Evolutionary conservation across 352 stramenopile species (phyloP).

Genomic region (Plasmopara viticola): DNA sequence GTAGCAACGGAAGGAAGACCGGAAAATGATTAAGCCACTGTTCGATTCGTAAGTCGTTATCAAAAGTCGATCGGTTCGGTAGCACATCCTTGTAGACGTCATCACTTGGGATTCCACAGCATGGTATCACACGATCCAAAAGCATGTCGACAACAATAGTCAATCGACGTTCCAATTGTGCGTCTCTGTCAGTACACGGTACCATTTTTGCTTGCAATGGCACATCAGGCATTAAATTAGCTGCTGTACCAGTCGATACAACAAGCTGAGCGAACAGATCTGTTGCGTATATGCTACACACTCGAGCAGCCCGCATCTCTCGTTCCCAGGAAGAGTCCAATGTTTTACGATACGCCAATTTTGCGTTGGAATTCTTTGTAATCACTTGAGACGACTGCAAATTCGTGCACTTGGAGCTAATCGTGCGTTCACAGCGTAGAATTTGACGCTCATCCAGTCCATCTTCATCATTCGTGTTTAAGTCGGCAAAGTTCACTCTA

Average conservation of each 20-base stretch:
- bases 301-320: slow-evolving; percentile 56
- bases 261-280: slow-evolving; percentile 51
- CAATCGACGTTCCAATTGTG: slow-evolving; percentile 40
- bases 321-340: slow-evolving; percentile 61
- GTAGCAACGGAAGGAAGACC: slow-evolving; percentile 56
- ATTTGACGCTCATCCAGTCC: slow-evolving; percentile 30
- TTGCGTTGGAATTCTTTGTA: slow-evolving; percentile 43
- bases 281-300: slow-evolving; percentile 49
- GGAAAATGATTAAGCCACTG: slow-evolving; percentile 83
- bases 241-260: slow-evolving; percentile 13
- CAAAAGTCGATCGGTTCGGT: slow-evolving; percentile 75
- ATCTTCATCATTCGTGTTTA: slow-evolving; percentile 2
- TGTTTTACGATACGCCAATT: slow-evolving; percentile 63
- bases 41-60: slow-evolving; percentile 74
- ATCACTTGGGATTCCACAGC: slow-evolving; percentile 68
- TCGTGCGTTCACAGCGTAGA: slow-evolving; percentile 68
- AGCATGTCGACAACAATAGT: slow-evolving; percentile 62
- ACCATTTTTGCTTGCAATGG: slow-evolving; percentile 2
- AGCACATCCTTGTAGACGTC: slow-evolving; percentile 80
- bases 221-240: slow-evolving; percentile 8
- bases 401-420: slow-evolving; percentile 80
- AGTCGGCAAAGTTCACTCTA: slow-evolving; percentile 25
- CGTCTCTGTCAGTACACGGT: slow-evolving; percentile 19
- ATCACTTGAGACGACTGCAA: slow-evolving; percentile 72
- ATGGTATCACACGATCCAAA: slow-evolving; percentile 66